Percentiles rank a stretch among this genome's conserved stretches.
Evolutionary conservation across 2,329 filamentous ascomycete genomes (phyloP).

Genomic region (Ophiobolus disseminans): DNA sequence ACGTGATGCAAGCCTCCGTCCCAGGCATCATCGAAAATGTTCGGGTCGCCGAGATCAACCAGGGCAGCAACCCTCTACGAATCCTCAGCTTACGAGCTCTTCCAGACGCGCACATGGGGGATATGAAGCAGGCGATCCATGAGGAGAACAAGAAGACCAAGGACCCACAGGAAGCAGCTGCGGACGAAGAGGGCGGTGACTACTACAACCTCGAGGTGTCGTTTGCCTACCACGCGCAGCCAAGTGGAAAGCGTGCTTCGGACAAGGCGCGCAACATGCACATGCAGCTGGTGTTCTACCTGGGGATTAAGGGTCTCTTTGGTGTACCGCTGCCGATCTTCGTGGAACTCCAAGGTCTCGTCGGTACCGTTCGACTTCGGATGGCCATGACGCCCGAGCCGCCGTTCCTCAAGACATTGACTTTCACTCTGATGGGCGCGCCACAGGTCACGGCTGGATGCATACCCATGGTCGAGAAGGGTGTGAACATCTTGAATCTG

Average conservation of each 20-base stretch:
- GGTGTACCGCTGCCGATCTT: conserved; percentile 87
- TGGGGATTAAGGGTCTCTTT: conserved; percentile 87
- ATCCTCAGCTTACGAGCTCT: conserved; percentile 87
- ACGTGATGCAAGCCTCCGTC: conserved; percentile 96
- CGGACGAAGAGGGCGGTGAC: conserved; percentile 87
- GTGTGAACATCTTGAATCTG: conserved; percentile 88
- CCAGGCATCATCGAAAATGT: conserved; percentile 93
- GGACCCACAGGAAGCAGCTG: conserved; percentile 84
- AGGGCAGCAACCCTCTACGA: conserved; percentile 88
- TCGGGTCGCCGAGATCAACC: conserved; percentile 91
- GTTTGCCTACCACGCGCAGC: conserved; percentile 88
- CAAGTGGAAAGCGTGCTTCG: conserved; percentile 71
- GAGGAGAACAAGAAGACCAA: conserved; percentile 80
- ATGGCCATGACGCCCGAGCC: conserved; percentile 88
- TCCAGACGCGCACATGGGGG: conserved; percentile 79
- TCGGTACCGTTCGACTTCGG: conserved; percentile 83
- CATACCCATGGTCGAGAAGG: conserved; percentile 88
- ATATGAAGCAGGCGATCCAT: conserved; percentile 82
- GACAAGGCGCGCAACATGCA: conserved; percentile 94
- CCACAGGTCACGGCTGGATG: conserved; percentile 90
- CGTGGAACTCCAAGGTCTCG: conserved; percentile 88
- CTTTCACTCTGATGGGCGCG: conserved; percentile 91
- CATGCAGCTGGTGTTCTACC: conserved; percentile 93
- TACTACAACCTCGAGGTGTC: conserved; percentile 93
- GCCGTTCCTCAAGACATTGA: conserved; percentile 89